phyloP scores from a whole-genome alignment of 768 basidiomycete species.

The Gyrodon lividus region DNA sequence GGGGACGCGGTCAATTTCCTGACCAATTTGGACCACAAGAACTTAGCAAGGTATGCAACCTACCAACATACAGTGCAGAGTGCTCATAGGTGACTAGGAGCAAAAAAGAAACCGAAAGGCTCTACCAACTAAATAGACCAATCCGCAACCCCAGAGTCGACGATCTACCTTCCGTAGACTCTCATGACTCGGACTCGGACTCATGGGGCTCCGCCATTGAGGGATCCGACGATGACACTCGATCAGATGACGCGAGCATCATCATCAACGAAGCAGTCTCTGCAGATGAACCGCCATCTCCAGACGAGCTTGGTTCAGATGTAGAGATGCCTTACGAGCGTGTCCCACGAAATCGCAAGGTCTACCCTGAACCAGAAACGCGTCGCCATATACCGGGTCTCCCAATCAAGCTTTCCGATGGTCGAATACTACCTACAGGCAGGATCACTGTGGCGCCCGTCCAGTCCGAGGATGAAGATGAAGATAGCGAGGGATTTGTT shows the following conservation, averaged over 20 bases:
- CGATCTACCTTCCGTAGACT: conserved; percentile 68
- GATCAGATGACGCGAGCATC: conserved; percentile 8
- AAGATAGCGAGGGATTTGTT: conserved; percentile 36
- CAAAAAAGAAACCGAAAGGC: conserved; percentile 74
- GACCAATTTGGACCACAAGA: conserved; percentile 66
- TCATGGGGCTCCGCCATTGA: conserved; percentile 47
- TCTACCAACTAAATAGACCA: conserved; percentile 68
- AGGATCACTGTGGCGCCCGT: conserved; percentile 22
- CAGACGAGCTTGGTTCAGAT: conserved; percentile 43
- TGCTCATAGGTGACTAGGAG: conserved; percentile 51
- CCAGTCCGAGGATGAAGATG: conserved; percentile 30
- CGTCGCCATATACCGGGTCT: conserved; percentile 58
- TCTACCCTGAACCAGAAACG: conserved; percentile 46
- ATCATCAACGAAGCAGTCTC: conserved; percentile 10
- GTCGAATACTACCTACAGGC: conserved; percentile 65
- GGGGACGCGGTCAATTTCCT: conserved; percentile 67
- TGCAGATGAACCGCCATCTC: conserved; percentile 5
- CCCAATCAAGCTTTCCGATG: conserved; percentile 85
- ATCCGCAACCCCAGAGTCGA: conserved; percentile 44
- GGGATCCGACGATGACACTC: conserved; percentile 28
- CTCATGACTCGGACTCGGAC: conserved; percentile 59
- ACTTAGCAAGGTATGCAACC: conserved; percentile 69
- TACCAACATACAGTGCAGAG: not conserved
- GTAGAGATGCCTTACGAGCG: conserved; percentile 76
- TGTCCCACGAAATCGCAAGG: conserved; percentile 50